These are phyloP conservation scores for Penicillium soppii DNA, from an alignment of 495 filamentous ascomycete genomes.

Conservation along the genomic window DNA sequence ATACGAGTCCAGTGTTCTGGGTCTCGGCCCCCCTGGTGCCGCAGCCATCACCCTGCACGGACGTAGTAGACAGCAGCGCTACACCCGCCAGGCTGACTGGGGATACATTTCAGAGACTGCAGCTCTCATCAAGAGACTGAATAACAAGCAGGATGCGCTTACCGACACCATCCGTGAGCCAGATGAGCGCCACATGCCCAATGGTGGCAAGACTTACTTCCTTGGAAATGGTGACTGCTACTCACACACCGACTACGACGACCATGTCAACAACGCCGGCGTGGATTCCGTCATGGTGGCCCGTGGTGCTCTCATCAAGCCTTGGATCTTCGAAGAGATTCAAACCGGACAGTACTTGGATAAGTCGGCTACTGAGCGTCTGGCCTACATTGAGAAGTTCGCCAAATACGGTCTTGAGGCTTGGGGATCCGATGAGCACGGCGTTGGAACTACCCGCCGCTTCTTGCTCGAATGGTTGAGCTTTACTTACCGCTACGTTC, in stretches of 20 bases:
- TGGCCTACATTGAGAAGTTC: slow-evolving; percentile 84
- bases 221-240: slow-evolving; percentile 96
- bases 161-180: slow-evolving; percentile 76
- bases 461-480: slow-evolving; percentile 95
- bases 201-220: slow-evolving; percentile 74
- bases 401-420: slow-evolving; percentile 84
- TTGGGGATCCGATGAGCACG: slow-evolving; percentile 94
- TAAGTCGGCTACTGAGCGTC: slow-evolving; percentile 83
- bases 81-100: slow-evolving; percentile 89
- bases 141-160: slow-evolving; percentile 57
- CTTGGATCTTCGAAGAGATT: slow-evolving; percentile 98
- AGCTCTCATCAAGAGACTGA: slow-evolving; percentile 75
- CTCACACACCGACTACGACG: slow-evolving; percentile 83
- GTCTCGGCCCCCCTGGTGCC: slow-evolving; percentile 71
- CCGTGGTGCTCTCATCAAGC: slow-evolving; percentile 89
- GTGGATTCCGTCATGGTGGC: slow-evolving; percentile 92
- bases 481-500: slow-evolving; percentile 88
- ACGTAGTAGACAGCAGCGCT: slow-evolving; percentile 88
- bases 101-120: slow-evolving; percentile 87
- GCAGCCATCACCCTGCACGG: slow-evolving; percentile 95
- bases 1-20: slow-evolving; percentile 56
- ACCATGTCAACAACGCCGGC: slow-evolving; percentile 69
- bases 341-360: slow-evolving; percentile 88
- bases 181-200: slow-evolving; percentile 63
- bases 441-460: slow-evolving; percentile 80